Evolutionary conservation across 441 rosid genomes (phyloP), one percentile per base, ranked within the genome.

Genomic region (Pelargonium cotyledonis): DNA sequence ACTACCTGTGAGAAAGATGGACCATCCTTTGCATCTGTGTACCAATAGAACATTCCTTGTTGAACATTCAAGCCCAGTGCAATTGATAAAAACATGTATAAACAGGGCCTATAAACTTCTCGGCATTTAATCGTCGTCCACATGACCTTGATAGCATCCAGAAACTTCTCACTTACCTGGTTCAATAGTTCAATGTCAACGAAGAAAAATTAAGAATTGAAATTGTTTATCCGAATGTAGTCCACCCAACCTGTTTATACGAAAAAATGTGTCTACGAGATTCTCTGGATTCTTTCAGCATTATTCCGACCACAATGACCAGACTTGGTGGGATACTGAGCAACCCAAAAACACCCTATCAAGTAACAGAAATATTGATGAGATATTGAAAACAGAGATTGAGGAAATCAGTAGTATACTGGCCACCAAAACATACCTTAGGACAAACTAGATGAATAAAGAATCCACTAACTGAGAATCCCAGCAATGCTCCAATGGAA

Each of bases 11-110:
- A 88, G 78, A 94, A 91, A 57, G 84, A 73, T 41, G 97, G 97
- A 2, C 99, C 99, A 8, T 47, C 86, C 66, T 86, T 79, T 29
- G 97, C 79, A 76, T 91, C 96, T 40, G 97, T 91, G 72, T 81
- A 90, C 97, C 99, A 94, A 68, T 86, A 91, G 82, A 90, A 94
- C 84, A 91, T 78, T 35, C 99, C 99, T 77, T 92, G 98, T 3
- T 82, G 85, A 67, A 92, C 85, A 76, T 92, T 83, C 38, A 95
- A 76, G 72, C 97, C 85, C 75, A 89, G 49, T 46, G 93, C 83
- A 26, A 93, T 78, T 11, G 98, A 93, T 18, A 89, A 51, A 73
- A 86, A 96, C 96, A 96, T 91, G 63, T 96, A 96, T 9, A 96
- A 69, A 75, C 98, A 84, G 14, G 98, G 96, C 69, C 97, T 81